Base-by-base conservation (phyloP, 164 flowering plant genomes). In the Vitis riparia region DNA sequence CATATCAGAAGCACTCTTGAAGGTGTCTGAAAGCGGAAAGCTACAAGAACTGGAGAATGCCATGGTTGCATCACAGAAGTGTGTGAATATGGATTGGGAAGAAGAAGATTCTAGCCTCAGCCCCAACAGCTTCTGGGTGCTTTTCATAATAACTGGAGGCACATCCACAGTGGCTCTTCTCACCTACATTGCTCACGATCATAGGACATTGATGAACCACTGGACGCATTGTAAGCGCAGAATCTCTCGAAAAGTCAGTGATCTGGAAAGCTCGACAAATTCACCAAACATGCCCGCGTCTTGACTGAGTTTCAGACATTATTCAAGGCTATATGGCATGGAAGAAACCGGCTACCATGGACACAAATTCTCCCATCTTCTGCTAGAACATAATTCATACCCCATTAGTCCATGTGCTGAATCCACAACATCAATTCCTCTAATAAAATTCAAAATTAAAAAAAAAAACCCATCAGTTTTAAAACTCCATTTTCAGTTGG, bases 1-100 rank as follows among this genome's bases (percentile, higher is more conserved):
- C 62, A 51, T 80, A 12, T 72, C 79, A 0, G 51, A 79, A 37
- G 81, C 83, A 9, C 51, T 80, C 19, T 29, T 80, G 32, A 68
- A 74, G 30, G 63, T 75, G 3, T 64, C 75, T 0, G 80, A 80
- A 57, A 60, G 59, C 1, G 77, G 81, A 5, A 55, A 64, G 59
- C 52, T 79, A 12, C 10, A n/a, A 12, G 66, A 73, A 10, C 55
- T 82, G 9, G 79, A 79, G 64, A 51, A 58, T 12, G 49, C n/a
- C 13, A 55, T 75, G 71, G 3, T 66, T 50, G 52, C 55, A 6
- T 59, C 74, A 27, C 62, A 58, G 37, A 69, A 51, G 11, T 79
- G 81, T 52, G 14, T 23, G 8, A 59, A 64, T 6, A 8, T 10
- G 51, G 72, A 76, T 3, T 30, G 51, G 1, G 23, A 59, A 13